phyloP scores from a whole-genome alignment of 1,284 basidiomycete genomes.

The Pterula multifida region DNA sequence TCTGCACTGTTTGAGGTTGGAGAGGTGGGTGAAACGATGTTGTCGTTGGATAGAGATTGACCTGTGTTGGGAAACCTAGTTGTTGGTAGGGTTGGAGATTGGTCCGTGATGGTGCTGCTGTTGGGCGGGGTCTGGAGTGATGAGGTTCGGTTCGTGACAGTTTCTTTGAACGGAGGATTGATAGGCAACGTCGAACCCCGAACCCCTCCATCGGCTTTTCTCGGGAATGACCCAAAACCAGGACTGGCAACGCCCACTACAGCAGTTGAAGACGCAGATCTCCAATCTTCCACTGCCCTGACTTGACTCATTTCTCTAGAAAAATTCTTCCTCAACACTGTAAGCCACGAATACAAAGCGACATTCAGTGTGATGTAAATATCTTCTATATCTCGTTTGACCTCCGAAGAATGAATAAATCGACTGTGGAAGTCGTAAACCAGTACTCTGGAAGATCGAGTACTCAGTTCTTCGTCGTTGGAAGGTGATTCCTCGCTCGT shows the following conservation, averaged over 20 bases:
- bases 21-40: background rate
- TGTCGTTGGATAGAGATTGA: background rate
- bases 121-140: background rate
- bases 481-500: conserved; percentile 42
- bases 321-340: conserved; percentile 59
- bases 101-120: background rate
- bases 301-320: conserved; percentile 66
- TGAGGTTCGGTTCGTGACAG: background rate
- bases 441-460: conserved; percentile 16
- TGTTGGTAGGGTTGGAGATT: background rate
- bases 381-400: conserved; percentile 46
- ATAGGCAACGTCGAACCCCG: background rate
- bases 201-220: background rate
- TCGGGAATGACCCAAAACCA: conserved; percentile 3
- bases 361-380: conserved; percentile 78
- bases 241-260: conserved; percentile 17
- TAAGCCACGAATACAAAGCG: conserved; percentile 69
- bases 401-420: conserved; percentile 39
- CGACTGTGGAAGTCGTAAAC: conserved; percentile 64
- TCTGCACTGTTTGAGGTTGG: conserved; percentile 9
- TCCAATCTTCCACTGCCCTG: conserved; percentile 41
- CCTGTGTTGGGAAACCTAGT: background rate
- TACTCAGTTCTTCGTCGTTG: conserved; percentile 13
- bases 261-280: conserved; percentile 21
- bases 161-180: background rate